These are phyloP conservation scores for Chytridium lagenaria DNA, from an alignment of 371 early-diverging fungal species.

Conservation along the genomic window DNA sequence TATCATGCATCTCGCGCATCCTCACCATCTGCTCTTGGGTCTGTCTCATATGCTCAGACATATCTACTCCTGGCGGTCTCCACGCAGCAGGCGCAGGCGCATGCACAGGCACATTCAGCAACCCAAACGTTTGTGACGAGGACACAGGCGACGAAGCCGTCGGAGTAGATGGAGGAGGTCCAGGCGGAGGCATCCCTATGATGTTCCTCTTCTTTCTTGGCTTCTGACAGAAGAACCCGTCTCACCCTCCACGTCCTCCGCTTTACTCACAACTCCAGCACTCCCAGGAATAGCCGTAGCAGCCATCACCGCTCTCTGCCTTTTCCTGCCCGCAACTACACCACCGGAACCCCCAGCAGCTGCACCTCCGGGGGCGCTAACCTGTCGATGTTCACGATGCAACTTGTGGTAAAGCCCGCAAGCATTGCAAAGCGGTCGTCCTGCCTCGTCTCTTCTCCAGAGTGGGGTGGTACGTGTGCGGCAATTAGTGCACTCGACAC, in stretches of 20 bases:
- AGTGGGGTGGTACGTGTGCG: constrained; percentile 82
- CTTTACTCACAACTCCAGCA: background rate
- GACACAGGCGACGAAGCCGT: no score
- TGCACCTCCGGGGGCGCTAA: background rate
- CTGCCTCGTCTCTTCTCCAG: constrained; percentile 83
- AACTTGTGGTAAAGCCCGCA: constrained; percentile 74
- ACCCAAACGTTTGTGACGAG: no score
- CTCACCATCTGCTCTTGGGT: no score
- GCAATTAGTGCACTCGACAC: constrained; percentile 75
- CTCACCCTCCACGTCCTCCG: background rate
- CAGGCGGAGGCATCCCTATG: no score
- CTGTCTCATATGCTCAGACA: no score
- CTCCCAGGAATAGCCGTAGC: background rate
- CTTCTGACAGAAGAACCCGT: no score
- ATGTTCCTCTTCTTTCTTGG: no score
- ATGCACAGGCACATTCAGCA: no score
- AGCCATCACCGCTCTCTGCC: background rate
- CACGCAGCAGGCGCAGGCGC: no score
- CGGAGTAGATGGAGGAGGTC: no score
- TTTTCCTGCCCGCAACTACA: background rate
- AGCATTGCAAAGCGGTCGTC: constrained; percentile 86
- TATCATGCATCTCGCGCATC: no score
- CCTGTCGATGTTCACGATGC: background rate
- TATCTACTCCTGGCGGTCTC: no score
- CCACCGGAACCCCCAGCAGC: background rate